Evolutionary conservation across 2,329 filamentous ascomycete genomes (phyloP).

Genomic region (Xylariaceae sp.): DNA sequence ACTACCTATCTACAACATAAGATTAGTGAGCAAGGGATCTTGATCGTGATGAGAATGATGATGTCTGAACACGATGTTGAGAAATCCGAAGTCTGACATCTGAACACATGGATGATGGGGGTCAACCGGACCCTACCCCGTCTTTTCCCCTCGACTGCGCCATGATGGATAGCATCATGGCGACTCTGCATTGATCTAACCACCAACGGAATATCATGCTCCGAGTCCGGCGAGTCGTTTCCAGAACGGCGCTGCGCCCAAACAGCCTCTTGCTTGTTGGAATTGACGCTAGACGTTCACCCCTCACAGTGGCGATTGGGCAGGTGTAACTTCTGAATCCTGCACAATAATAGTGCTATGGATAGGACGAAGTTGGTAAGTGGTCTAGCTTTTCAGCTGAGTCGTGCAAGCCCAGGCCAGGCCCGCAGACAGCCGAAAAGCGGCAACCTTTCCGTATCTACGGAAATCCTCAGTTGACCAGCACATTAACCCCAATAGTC

Average conservation of each 20-base stretch:
- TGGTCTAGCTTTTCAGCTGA: conserved; percentile 2
- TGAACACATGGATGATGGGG: too few relatives aligned
- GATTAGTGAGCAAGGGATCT: too few relatives aligned
- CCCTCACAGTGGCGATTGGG: neutral
- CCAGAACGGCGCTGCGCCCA: neutral
- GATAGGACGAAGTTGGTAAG: neutral
- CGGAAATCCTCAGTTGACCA: neutral
- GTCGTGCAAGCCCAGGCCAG: neutral
- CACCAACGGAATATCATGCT: neutral
- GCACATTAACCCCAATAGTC: conserved; percentile 1
- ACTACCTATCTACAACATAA: too few relatives aligned
- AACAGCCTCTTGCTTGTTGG: neutral
- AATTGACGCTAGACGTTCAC: neutral
- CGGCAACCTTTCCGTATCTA: neutral
- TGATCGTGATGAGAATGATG: too few relatives aligned
- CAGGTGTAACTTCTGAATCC: neutral
- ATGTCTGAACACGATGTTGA: too few relatives aligned
- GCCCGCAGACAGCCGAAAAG: conserved; percentile 10
- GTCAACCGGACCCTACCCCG: too few relatives aligned
- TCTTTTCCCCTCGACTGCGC: too few relatives aligned
- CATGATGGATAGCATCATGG: too few relatives aligned
- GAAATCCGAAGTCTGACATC: too few relatives aligned
- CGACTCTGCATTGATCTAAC: neutral
- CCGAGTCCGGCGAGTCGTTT: neutral
- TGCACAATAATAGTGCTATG: neutral